Conservation (phyloP, 306 rosid genomes). For the Rosa lucieae region DNA sequence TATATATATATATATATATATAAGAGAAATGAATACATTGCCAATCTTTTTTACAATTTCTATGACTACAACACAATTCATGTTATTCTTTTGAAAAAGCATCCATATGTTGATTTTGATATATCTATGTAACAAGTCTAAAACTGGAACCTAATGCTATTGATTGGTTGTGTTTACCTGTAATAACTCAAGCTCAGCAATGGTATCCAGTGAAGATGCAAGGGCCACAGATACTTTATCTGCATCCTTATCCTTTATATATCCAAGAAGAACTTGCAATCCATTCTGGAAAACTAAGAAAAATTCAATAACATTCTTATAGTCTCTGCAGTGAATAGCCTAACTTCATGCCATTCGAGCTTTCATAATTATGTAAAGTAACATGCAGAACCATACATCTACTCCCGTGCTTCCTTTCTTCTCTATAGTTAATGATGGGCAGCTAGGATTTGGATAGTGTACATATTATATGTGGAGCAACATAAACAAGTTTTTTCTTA, state of each 20-base stretch:
- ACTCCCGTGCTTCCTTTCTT: background rate
- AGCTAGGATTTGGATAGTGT: background rate
- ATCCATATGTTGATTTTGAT: background rate
- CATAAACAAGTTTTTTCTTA: background rate
- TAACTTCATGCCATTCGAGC: conserved; percentile 7
- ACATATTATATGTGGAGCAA: background rate
- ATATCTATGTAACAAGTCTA: background rate
- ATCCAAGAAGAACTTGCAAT: conserved; percentile 67
- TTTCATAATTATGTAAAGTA: conserved; percentile 12
- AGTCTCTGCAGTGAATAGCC: conserved; percentile 29
- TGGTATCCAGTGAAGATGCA: conserved; percentile 72
- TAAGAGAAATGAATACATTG: background rate
- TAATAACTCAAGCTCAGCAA: conserved; percentile 80
- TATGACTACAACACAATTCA: background rate
- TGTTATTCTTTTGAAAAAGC: background rate
- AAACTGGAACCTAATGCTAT: conserved; percentile 6
- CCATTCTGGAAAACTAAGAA: conserved; percentile 59
- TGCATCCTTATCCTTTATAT: conserved; percentile 72
- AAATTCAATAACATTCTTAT: conserved; percentile 23
- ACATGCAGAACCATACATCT: conserved; percentile 4
- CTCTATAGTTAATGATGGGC: background rate
- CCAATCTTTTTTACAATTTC: conserved; percentile 8
- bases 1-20: background rate
- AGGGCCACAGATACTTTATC: conserved; percentile 82
- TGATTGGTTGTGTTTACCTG: conserved; percentile 50